Conservation (phyloP, 441 rosid species). For the Pelargonium myrrhifolium region DNA sequence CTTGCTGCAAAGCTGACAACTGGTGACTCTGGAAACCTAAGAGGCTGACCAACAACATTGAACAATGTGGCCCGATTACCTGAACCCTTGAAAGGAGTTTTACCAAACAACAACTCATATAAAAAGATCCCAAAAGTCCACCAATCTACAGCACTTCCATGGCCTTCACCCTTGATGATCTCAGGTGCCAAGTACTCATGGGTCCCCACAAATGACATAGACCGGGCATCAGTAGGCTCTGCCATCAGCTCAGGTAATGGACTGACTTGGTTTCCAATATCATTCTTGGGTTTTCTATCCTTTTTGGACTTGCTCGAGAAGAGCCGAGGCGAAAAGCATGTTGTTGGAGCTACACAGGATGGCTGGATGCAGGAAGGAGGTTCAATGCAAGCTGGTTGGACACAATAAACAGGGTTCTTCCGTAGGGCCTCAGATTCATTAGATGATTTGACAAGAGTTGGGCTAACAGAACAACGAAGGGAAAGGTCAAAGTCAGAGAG, state of each 20-base stretch:
- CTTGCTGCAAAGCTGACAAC: constrained; percentile 74
- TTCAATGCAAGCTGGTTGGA: no score
- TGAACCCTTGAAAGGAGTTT: constrained; percentile 31
- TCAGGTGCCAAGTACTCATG: no score
- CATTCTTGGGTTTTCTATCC: constrained; percentile 43
- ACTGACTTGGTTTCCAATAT: constrained; percentile 39
- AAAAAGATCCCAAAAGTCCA: constrained; percentile 93
- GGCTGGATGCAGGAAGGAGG: constrained; percentile 46
- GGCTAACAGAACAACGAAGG: constrained; percentile 75
- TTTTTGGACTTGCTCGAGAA: constrained; percentile 75
- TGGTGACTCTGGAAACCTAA: constrained; percentile 84
- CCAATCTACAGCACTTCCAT: constrained; percentile 96
- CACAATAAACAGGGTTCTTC: constrained; percentile 51
- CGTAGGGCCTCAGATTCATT: constrained; percentile 55
- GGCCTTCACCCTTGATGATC: no score
- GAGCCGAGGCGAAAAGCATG: constrained; percentile 76
- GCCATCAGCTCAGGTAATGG: constrained; percentile 85
- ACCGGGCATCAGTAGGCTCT: constrained; percentile 88
- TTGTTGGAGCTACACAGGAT: constrained; percentile 69
- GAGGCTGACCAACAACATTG: constrained; percentile 93
- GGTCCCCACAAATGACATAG: constrained; percentile 99
- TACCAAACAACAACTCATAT: constrained; percentile 74
- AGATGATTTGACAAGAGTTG: constrained; percentile 68
- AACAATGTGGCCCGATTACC: constrained; percentile 95
- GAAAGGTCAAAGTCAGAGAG: constrained; percentile 98